Conservation (phyloP, 176 grass and related monocot species). For the Eleusine coracana region DNA sequence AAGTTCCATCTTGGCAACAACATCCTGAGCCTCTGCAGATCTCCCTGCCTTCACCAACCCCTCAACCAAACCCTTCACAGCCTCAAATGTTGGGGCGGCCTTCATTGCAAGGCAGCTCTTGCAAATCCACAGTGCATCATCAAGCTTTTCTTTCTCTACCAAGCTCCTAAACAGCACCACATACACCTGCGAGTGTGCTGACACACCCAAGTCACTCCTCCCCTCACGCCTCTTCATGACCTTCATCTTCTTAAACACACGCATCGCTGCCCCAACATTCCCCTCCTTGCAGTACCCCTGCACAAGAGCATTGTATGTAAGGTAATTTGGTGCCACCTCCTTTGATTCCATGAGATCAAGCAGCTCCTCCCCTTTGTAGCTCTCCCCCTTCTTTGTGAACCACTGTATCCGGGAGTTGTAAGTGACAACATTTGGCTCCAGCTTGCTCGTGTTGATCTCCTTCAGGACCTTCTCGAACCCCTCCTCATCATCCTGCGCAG, state of each 20-base stretch:
- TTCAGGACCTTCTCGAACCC: constrained; percentile 67
- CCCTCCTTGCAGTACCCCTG: constrained; percentile 78
- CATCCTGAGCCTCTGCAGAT: constrained; percentile 61
- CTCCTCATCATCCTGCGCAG: constrained; percentile 39
- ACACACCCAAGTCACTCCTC: constrained; percentile 60
- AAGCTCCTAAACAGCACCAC: constrained; percentile 60
- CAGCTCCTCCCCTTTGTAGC: constrained; percentile 71
- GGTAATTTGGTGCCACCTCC: constrained; percentile 61
- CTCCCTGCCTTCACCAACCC: constrained; percentile 61
- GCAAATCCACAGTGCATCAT: constrained; percentile 62
- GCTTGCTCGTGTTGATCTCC: constrained; percentile 51
- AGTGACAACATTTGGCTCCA: constrained; percentile 71
- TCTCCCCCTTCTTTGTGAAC: constrained; percentile 60
- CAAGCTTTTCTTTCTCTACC: constrained; percentile 64
- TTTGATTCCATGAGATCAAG: constrained; percentile 72
- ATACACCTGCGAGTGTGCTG: constrained; percentile 56
- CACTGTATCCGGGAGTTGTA: constrained; percentile 76
- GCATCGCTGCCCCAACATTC: constrained; percentile 42
- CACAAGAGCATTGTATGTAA: constrained; percentile 68
- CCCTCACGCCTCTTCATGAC: constrained; percentile 71
- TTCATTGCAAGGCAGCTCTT: constrained; percentile 74
- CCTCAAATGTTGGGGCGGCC: constrained; percentile 58
- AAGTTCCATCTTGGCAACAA: constrained; percentile 66
- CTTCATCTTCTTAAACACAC: constrained; percentile 87
- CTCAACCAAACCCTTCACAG: constrained; percentile 74